Conservation (phyloP, 2,329 filamentous ascomycete species). For the Myotisia sp. region DNA sequence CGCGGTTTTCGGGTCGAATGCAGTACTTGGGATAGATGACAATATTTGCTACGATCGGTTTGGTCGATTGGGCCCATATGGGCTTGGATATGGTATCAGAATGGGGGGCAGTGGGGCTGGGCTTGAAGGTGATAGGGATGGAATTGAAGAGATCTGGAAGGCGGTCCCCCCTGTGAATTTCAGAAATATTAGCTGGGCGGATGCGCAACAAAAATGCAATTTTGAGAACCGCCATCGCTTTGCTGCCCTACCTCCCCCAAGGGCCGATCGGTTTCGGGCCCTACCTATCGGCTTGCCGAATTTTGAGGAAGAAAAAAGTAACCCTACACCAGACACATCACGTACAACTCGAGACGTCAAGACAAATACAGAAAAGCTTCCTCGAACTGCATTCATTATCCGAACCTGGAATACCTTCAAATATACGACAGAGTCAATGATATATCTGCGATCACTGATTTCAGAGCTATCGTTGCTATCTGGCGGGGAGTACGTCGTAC, state of each 20-base stretch:
- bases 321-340: constrained; percentile 16
- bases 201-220: constrained; percentile 60
- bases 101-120: constrained; percentile 74
- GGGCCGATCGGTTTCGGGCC: constrained; percentile 20
- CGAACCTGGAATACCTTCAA: constrained; percentile 67
- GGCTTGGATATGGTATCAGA: constrained; percentile 66
- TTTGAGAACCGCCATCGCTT: constrained; percentile 58
- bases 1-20: constrained; percentile 73
- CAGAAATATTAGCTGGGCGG: constrained; percentile 61
- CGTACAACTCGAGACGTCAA: constrained; percentile 14
- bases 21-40: constrained; percentile 60
- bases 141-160: constrained; percentile 65
- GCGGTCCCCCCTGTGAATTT: constrained; percentile 61
- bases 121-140: constrained; percentile 68
- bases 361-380: constrained; percentile 20
- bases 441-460: constrained; percentile 70
- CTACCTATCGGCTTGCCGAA: constrained; percentile 11
- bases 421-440: constrained; percentile 62
- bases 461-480: constrained; percentile 63
- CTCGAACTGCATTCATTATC: constrained; percentile 60
- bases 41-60: constrained; percentile 90
- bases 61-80: constrained; percentile 77
- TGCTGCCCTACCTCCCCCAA: constrained; percentile 26
- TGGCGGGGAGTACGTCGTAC: constrained; percentile 67
- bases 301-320: constrained; percentile 13